Base-by-base conservation (phyloP, 805 yeast genomes). In the Wickerhamomyces pijperi region DNA sequence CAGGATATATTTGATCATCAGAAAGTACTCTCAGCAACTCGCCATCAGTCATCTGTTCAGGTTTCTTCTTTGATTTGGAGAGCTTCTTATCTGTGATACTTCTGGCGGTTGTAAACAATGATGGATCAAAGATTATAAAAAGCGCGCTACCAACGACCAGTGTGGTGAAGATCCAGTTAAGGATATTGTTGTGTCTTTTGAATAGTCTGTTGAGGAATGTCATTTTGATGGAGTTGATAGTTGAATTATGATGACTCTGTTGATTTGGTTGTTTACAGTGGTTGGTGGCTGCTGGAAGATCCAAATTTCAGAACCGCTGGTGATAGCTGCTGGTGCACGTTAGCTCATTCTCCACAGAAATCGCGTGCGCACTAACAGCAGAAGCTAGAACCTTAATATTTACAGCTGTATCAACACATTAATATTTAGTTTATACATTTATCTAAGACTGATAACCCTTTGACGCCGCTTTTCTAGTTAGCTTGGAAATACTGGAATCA, bases 1-100 rank as follows among this genome's bases (percentile, higher is more conserved):
- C 48, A 12, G 51, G 50, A 21, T 43, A 45, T 5, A 49, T 46
- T 21, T 46, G 44, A 38, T 46, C 40, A 12, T 9, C n/a, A 28
- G 35, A 28, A 35, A 21, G 19, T 16, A 7, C 13, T 7, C 3
- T 17, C 4, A 5, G 28, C 36, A 36, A 33, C 28, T 25, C 18
- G n/a, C n/a, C 23, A 19, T 18, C 18, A 6, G 20, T 19, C 15
- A 5, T 16, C 18, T 12, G 16, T 5, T 21, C 23, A 21, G 15
- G 16, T n/a, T 28, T 11, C n/a, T 19, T 15, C 36, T 48, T 38
- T 16, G 16, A 19, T 25, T 40, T 46, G 28, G 32, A 28, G 49
- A 47, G 44, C 9, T 44, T 37, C 37, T 35, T 44, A 9, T 34
- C 35, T 12, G 39, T 43, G 43, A 43, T 46, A 20, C 39, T 42